Base-by-base conservation (phyloP, 495 filamentous ascomycete genomes). In the Penicillium steckii region DNA sequence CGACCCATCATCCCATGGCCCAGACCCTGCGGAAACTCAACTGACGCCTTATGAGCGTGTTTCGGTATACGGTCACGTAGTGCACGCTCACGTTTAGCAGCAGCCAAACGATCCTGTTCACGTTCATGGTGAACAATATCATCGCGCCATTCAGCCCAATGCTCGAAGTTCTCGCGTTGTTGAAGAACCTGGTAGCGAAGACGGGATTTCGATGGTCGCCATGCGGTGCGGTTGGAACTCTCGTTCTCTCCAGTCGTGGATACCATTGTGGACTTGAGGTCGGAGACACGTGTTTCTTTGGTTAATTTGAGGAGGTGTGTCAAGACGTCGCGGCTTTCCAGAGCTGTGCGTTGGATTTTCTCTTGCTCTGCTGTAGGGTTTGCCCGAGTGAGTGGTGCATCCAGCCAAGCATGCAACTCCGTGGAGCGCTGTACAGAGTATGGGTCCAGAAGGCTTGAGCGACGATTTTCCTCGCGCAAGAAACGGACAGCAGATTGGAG, bases 401-500 rank as follows among this genome's bases (percentile, higher is more conserved):
- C 78, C 5, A 93, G 80, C 73, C 82, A 80, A 56, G 71, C 77
- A 73, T 76, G 64, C 60, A 75, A 63, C 22, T 75, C 70, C 15
- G 65, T 65, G 17, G 70, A 69, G 29, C 83, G 85, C 55, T 84
- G 81, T 42, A 81, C 68, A 13, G 73, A 74, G 26, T 80, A 75
- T 12, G 85, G 79, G 58, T 89, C 83, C 19, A 78, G 76, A 19
- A 85, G 63, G 24, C 84, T 80, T 3, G 83, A 75, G 23, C 86
- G 81, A n/a, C 81, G 73, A 62, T 84, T 90, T 48, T 94, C 90
- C 49, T 90, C 85, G 21, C 89, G 81, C 19, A 95, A 72, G 70
- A 85, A 93, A 40, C 86, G 83, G 13, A 97, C 83, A 0, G 90
- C 85, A 2, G 85, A 80, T 67, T 91, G 84, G 7, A 96, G 79